Base-by-base conservation (phyloP, 495 filamentous ascomycete genomes). In the Penicillium tannophilum region DNA sequence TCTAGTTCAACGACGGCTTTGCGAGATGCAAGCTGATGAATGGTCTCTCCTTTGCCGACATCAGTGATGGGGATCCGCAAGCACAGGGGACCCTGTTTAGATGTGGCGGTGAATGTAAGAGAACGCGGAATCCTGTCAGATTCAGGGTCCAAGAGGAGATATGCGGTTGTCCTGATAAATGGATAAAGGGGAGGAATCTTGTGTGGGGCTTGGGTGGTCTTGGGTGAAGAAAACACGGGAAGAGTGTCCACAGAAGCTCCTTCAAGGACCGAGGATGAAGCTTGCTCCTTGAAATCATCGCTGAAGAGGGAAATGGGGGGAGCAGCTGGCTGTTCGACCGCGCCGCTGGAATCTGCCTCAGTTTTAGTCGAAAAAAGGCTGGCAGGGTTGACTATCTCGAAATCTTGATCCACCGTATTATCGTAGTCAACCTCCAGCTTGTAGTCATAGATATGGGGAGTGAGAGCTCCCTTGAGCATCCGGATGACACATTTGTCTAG, bases 1-100 rank as follows among this genome's bases (percentile, higher is more conserved):
- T 91, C 88, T 0, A 92, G 78, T 53, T 91, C 89, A 24, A 79
- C 68, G 17, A 88, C 73, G 1, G 86, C 85, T 65, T 88, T 89
- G 50, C 82, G 82, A 0, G 87, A 86, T 1, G 87, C 87, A 2
- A 91, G 80, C 59, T 87, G 85, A 64, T 91, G 88, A 52, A 92
- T 82, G 0, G 82, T 89, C 54, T 85, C 73, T 3, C 76, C 79
- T 3, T 70, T 66, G 0, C 75, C 60, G 0, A 86, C 65, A 8
- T 72, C 60, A 11, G 79, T 69, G n/a, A 90, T 76, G 0, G 87
- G 86, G 23, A 91, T 85, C 51, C 82, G 78, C 24, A 89, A 75
- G 30, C 80, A 72, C 5, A 91, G 70, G 0, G 86, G 84, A 1
- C 83, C 82, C 20, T 84, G 68, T 0, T 66, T 56, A 31, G 78